A percentile compares a stretch with the other conserved stretches of the same genome.
phyloP scores from a whole-genome alignment of 2,329 filamentous ascomycete species.

The Talaromyces amestolkiae region DNA sequence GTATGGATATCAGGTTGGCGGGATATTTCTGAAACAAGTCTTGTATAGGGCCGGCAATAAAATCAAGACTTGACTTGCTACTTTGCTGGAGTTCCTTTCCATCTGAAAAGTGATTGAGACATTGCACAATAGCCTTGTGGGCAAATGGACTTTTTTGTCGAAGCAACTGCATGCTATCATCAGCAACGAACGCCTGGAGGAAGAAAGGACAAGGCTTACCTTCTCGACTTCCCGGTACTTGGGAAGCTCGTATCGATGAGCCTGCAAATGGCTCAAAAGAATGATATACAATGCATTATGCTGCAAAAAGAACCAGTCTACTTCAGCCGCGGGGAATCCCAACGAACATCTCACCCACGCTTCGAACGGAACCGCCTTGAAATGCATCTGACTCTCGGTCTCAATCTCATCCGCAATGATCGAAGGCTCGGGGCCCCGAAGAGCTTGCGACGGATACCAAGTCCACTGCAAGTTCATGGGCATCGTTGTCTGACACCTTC shows the following conservation, averaged over 20 bases:
- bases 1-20: slow-evolving; percentile 31
- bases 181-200: neutral
- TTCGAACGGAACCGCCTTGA: slow-evolving; percentile 39
- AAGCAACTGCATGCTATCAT: slow-evolving; percentile 29
- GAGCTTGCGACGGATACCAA: slow-evolving; percentile 34
- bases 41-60: slow-evolving; percentile 41
- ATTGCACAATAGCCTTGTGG: slow-evolving; percentile 34
- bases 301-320: slow-evolving; percentile 42
- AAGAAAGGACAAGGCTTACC: slow-evolving; percentile 25
- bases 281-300: slow-evolving; percentile 37
- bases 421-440: slow-evolving; percentile 24
- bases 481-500: slow-evolving; percentile 28
- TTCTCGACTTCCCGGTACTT: slow-evolving; percentile 38
- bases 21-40: slow-evolving; percentile 33
- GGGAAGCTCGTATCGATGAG: slow-evolving; percentile 32
- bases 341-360: slow-evolving; percentile 41
- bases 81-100: slow-evolving; percentile 20
- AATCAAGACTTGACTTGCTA: slow-evolving; percentile 30
- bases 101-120: slow-evolving; percentile 28
- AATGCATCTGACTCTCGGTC: slow-evolving; percentile 41
- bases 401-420: slow-evolving; percentile 37
- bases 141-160: slow-evolving; percentile 39
- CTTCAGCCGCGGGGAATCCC: slow-evolving; percentile 33
- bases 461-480: slow-evolving; percentile 32
- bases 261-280: slow-evolving; percentile 32